Evolutionary conservation across 2,329 filamentous ascomycete species (phyloP).

Genomic region (Gyromitra esculenta): DNA sequence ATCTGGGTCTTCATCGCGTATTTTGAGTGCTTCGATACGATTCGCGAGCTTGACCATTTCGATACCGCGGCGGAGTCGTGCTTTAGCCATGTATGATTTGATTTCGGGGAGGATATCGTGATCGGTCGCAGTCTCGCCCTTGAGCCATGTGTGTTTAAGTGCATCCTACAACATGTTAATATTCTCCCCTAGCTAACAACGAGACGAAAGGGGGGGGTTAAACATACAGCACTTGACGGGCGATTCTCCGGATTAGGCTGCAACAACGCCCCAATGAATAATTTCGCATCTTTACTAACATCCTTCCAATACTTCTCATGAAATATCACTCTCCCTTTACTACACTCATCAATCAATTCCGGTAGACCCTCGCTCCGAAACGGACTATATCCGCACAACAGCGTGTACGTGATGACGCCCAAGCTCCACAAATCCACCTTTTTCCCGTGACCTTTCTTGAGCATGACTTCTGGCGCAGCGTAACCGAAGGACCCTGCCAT

Average conservation of each 20-base stretch:
- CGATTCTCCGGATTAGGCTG: conserved; percentile 80
- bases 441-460: conserved; percentile 96
- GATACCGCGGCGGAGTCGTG: conserved; percentile 89
- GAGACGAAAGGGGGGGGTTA: conserved; percentile 10
- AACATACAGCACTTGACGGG: conserved; percentile 76
- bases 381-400: conserved; percentile 96
- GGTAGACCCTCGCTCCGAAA: conserved; percentile 94
- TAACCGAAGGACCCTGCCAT: conserved; percentile 99
- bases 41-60: conserved; percentile 96
- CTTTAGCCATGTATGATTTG: conserved; percentile 89
- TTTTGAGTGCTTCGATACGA: conserved; percentile 91
- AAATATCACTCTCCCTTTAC: conserved; percentile 83
- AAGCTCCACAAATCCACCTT: conserved; percentile 99
- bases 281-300: conserved; percentile 92
- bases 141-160: conserved; percentile 85
- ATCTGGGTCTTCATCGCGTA: conserved; percentile 85
- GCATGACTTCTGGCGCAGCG: conserved; percentile 96
- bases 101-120: conserved; percentile 98
- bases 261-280: conserved; percentile 86
- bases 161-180: conserved; percentile 68
- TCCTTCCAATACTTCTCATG: conserved; percentile 99
- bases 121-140: conserved; percentile 87
- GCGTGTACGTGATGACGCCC: conserved; percentile 97
- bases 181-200: background rate
- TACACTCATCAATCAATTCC: conserved; percentile 95